Base-by-base conservation (phyloP, 306 rosid genomes). In the Prunus armeniaca region DNA sequence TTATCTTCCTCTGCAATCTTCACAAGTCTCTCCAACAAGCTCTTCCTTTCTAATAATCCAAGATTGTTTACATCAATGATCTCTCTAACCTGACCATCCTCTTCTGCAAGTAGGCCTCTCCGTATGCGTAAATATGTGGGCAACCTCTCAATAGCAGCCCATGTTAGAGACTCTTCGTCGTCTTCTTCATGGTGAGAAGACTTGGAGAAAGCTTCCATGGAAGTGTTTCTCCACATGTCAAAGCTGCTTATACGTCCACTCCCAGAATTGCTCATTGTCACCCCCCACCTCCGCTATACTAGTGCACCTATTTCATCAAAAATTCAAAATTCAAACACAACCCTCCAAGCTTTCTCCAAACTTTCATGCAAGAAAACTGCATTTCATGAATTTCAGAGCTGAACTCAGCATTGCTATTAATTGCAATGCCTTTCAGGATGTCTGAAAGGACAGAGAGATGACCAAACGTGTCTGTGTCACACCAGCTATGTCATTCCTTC, bases 111-210 rank as follows among this genome's bases (percentile, higher is more conserved):
- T 45, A 89, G 66, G 10, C 94, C 85, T 76, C 82, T 84, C 71
- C 83, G 74, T 25, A 91, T 77, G 25, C 96, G 97, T 6, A 80
- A 69, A 80, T 77, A 86, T 0, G 96, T 90, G 0, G 97, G 97
- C 7, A 93, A 84, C 63, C 89, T 93, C 86, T 91, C 93, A 38
- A 93, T 82, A 3, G 97, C 88, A 30, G 98, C 97, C 96, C 97
- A 93, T 58, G 76, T 87, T 13, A 93, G 88, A 62, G 96, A 85
- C 61, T 88, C 79, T 74, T 93, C 96, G 2, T 93, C 94, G 45
- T 91, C 92, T 0, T 88, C 98, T 10, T 84, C 89, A 9, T 14
- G n/a, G 11, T 86, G 80, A 38, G 79, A 81, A 24, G 96, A 88
- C 9, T 72, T 83, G 17, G 93, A 91, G 25, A 87, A 89, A 12